Percentiles rank a stretch among this genome's conserved stretches.
Conservation (phyloP, 768 basidiomycete genomes). For the Crucibulum laeve region DNA sequence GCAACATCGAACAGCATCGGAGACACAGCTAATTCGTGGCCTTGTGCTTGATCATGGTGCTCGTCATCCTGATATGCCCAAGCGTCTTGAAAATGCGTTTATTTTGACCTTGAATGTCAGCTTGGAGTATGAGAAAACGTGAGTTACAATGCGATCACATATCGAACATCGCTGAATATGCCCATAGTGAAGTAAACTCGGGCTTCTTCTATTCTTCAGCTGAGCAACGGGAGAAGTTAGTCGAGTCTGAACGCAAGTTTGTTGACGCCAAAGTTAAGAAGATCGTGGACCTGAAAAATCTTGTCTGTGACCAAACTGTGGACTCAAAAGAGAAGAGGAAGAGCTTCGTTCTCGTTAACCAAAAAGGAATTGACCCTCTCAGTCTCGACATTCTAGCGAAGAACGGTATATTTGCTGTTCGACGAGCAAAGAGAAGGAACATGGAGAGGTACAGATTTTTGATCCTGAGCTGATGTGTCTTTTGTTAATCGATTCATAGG, state of each 20-base stretch:
- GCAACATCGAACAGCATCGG: constrained; percentile 97
- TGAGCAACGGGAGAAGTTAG: constrained; percentile 97
- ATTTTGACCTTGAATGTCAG: constrained; percentile 96
- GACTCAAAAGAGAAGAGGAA: constrained; percentile 78
- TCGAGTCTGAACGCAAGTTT: constrained; percentile 93
- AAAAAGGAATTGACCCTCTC: constrained; percentile 98
- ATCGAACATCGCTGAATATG: constrained; percentile 13
- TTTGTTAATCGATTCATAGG: constrained; percentile 30
- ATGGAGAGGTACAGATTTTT: constrained; percentile 80
- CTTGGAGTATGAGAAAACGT: constrained; percentile 99
- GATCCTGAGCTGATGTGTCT: constrained; percentile 2
- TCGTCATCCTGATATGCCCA: constrained; percentile 98
- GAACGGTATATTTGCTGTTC: constrained; percentile 91
- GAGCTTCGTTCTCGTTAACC: constrained; percentile 93
- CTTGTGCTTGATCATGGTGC: constrained; percentile 97
- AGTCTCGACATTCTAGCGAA: constrained; percentile 94
- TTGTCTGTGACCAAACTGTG: constrained; percentile 91
- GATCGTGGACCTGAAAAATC: constrained; percentile 94
- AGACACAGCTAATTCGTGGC: constrained; percentile 93
- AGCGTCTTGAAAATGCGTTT: constrained; percentile 93
- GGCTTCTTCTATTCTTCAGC: constrained; percentile 99
- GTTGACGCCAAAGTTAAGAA: constrained; percentile 93
- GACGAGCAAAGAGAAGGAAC: constrained; percentile 95
- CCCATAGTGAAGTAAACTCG: constrained; percentile 91
- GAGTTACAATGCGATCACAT: constrained; percentile 27